phyloP scores from a whole-genome alignment of 768 basidiomycete genomes.

The Lanmaoa rubissima region DNA sequence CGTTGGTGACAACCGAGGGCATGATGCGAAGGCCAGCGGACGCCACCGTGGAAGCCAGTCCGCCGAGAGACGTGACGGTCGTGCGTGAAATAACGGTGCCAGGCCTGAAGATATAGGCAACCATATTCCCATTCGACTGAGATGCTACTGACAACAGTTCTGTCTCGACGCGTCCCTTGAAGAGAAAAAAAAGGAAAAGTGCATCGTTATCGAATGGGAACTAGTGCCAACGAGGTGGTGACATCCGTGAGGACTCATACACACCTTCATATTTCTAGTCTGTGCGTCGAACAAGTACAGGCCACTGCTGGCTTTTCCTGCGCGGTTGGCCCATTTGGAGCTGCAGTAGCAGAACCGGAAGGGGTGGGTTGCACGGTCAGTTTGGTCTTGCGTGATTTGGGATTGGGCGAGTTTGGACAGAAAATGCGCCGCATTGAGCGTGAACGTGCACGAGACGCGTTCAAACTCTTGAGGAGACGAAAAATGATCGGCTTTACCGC shows the following conservation, averaged over 20 bases:
- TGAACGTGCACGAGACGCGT: conserved; percentile 25
- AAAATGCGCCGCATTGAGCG: conserved; percentile 25
- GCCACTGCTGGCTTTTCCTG: conserved; percentile 8
- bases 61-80: conserved; percentile 14
- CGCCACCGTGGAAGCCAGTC: conserved; percentile 17
- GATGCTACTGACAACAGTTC: conserved; percentile 16
- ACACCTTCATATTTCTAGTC: conserved; percentile 27
- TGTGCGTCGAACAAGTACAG: conserved; percentile 18
- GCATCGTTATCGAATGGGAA: neutral
- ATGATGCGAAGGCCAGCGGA: conserved; percentile 19
- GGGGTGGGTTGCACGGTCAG: neutral
- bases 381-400: neutral
- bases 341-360: conserved; percentile 31
- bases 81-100: conserved; percentile 15
- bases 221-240: neutral
- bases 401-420: conserved; percentile 17
- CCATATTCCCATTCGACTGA: conserved; percentile 10
- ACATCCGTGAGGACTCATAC: neutral
- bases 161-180: conserved; percentile 25
- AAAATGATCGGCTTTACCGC: conserved; percentile 25
- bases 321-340: conserved; percentile 21
- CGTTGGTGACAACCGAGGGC: conserved; percentile 22
- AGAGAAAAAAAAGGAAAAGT: too few relatives aligned
- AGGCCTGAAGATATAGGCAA: conserved; percentile 22
- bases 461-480: conserved; percentile 24